Evolutionary conservation across 2,329 filamentous ascomycete species (phyloP).

Genomic region (Macrophomina pseudophaseolina): DNA sequence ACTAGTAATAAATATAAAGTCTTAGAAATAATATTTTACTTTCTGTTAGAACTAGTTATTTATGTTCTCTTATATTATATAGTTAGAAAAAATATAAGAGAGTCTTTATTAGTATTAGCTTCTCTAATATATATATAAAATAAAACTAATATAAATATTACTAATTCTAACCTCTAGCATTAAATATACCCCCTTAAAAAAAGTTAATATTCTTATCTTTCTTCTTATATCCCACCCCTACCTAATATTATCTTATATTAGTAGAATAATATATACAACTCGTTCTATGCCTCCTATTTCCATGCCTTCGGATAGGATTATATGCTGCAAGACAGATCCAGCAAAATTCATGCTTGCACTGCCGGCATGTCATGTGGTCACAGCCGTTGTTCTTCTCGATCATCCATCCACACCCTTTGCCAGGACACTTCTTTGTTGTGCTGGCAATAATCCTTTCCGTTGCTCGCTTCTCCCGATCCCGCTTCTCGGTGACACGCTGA

Average conservation of each 20-base stretch:
- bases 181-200: no score
- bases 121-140: no score
- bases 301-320: constrained; percentile 30
- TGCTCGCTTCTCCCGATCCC: constrained; percentile 37
- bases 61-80: no score
- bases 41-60: no score
- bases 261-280: constrained; percentile 30
- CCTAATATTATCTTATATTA: background rate
- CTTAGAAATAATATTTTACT: no score
- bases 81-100: no score
- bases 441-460: constrained; percentile 37
- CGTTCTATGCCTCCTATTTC: constrained; percentile 34
- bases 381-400: constrained; percentile 50
- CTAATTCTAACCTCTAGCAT: no score
- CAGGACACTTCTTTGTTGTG: constrained; percentile 46
- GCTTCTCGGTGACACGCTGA: constrained; percentile 39
- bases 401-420: constrained; percentile 40
- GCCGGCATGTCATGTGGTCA: constrained; percentile 48
- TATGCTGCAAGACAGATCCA: constrained; percentile 44
- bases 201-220: no score
- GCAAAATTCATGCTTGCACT: constrained; percentile 48
- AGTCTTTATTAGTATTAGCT: no score
- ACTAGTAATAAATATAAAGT: no score
- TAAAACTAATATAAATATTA: no score
- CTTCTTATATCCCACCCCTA: no score